Conservation (phyloP, 78 protist genomes). For the Dictyostelium purpureum region DNA sequence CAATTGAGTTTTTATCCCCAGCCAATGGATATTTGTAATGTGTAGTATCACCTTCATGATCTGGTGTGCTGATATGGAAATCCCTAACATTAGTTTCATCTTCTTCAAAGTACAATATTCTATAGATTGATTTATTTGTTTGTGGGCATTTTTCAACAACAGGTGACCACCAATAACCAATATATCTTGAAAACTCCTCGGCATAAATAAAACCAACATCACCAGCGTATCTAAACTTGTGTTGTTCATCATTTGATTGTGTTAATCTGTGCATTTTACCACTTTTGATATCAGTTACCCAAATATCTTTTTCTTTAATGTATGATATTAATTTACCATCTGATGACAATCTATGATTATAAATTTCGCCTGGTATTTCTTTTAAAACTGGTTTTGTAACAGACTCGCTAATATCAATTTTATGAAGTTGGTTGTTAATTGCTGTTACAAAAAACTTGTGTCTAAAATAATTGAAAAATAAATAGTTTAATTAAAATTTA, state of each 20-base stretch:
- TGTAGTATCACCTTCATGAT: constrained; percentile 13
- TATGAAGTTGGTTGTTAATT: constrained; percentile 14
- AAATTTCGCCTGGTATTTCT: neutral
- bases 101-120: constrained; percentile 54
- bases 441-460: constrained; percentile 22
- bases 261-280: neutral
- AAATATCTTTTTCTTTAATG: constrained; percentile 35
- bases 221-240: constrained; percentile 20
- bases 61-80: neutral
- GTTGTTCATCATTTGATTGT: neutral
- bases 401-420: neutral
- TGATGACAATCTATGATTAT: constrained; percentile 25
- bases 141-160: neutral
- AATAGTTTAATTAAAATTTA: neutral
- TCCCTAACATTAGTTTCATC: constrained; percentile 61
- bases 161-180: constrained; percentile 85
- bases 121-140: neutral
- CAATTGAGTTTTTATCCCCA: constrained; percentile 32
- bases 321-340: constrained; percentile 52
- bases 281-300: constrained; percentile 43
- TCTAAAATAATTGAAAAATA: neutral
- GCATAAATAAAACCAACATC: constrained; percentile 53
- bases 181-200: constrained; percentile 78
- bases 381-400: neutral
- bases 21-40: constrained; percentile 77